Conservation (phyloP, 768 basidiomycete genomes). For the Pleurotus tuber-regium region DNA sequence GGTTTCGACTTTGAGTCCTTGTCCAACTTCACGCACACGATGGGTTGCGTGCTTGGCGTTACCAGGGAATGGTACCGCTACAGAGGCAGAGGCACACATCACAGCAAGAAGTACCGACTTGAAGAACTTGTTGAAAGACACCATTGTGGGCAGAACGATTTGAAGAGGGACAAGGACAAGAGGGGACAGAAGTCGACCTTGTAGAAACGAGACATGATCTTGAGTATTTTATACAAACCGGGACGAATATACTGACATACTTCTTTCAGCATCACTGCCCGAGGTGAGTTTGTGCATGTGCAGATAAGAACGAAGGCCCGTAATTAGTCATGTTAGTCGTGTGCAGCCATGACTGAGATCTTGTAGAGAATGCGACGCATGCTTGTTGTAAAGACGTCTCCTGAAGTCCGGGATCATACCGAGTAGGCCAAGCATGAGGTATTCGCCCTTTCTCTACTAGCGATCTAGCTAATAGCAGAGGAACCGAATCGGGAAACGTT, state of each 20-base stretch:
- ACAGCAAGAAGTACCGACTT: constrained; percentile 27
- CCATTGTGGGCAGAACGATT: constrained; percentile 13
- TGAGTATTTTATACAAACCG: background rate
- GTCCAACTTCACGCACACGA: constrained; percentile 25
- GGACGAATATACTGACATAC: background rate
- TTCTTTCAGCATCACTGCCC: background rate
- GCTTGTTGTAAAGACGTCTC: background rate
- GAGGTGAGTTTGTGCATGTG: background rate
- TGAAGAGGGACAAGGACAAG: background rate
- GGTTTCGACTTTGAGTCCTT: constrained; percentile 28
- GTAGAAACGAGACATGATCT: background rate
- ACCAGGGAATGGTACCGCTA: constrained; percentile 25
- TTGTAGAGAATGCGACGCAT: background rate
- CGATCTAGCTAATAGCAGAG: background rate
- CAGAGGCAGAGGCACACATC: constrained; percentile 23
- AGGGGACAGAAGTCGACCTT: background rate
- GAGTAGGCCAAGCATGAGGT: background rate
- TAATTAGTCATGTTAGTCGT: background rate
- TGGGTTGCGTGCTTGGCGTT: constrained; percentile 31
- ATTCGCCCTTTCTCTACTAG: too few species aligned
- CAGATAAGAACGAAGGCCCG: constrained; percentile 5
- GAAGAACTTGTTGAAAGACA: constrained; percentile 27
- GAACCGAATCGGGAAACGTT: background rate
- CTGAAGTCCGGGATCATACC: background rate
- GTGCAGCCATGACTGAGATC: background rate